Evolutionary conservation across 176 grass and related monocot species (phyloP), one percentile per base, ranked within the genome.

Genomic region (Eleusine indica): DNA sequence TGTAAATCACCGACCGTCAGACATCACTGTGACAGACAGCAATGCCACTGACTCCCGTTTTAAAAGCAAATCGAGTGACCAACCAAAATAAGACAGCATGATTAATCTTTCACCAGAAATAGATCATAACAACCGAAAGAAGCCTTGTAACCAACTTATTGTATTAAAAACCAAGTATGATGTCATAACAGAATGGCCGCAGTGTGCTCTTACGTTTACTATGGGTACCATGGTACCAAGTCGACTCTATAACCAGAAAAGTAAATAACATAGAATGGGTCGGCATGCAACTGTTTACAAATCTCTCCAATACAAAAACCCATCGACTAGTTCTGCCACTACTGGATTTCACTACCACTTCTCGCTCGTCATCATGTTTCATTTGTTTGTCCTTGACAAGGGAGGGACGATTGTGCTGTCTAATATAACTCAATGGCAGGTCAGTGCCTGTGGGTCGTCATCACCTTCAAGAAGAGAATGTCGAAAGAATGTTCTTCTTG

Each of bases 401-500:
- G 47, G 63, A 35, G 57, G 57, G 47, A 48, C n/a, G 32, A 40
- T 73, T 73, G 67, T 17, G 19, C 68, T 86, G 61, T 44, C 9
- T 6, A 37, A 28, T 82, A 70, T 73, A 81, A 44, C 66, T 68
- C 66, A 60, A 57, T 66, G 47, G 46, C 25, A 28, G 21, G 17
- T 32, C 2, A 14, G 48, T 47, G 67, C n/a, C 30, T 9, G 9
- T 85, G 47, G 58, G 14, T 42, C 19, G 3, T 32, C 17, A 32
- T 16, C 51, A 17, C 37, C 60, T 93, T 85, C 86, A 98, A 87
- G 91, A 94, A 38, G 91, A 81, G 74, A 94, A 98, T 66, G 79
- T 80, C 13, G 81, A 94, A 39, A 98, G 83, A 66, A 98, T 98
- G 89, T 98, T 98, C 85, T 98, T 96, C 93, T 98, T 98, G 83